Conservation (phyloP, 371 early-diverging fungal species). For the Synchytrium microbalum region DNA sequence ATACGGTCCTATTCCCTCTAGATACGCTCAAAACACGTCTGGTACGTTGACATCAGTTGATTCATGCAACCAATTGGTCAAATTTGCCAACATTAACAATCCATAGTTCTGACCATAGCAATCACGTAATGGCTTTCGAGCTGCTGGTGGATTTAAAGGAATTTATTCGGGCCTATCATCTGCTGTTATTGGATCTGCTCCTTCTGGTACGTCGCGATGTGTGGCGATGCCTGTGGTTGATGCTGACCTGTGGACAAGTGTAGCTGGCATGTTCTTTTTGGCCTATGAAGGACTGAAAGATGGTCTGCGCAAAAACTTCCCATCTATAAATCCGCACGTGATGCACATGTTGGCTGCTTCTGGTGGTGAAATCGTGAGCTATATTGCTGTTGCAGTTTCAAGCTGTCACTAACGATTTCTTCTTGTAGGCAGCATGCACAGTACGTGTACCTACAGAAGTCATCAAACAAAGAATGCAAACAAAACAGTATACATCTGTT, state of each 20-base stretch:
- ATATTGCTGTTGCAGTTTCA: neutral
- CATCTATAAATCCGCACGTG: constrained; percentile 45
- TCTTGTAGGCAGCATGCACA: constrained; percentile 70
- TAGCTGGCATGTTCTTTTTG: constrained; percentile 88
- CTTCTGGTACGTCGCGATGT: constrained; percentile 55
- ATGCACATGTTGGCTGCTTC: constrained; percentile 87
- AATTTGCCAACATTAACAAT: neutral
- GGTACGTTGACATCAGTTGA: constrained; percentile 14
- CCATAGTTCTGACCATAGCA: constrained; percentile 37
- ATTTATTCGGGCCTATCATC: constrained; percentile 85
- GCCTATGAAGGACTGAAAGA: constrained; percentile 79
- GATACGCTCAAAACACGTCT: constrained; percentile 48
- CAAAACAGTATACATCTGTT: constrained; percentile 57
- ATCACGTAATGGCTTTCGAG: constrained; percentile 76
- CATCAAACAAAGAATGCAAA: constrained; percentile 91
- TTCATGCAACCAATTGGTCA: neutral
- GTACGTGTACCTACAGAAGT: constrained; percentile 94
- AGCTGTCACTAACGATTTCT: constrained; percentile 2
- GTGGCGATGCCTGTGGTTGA: neutral
- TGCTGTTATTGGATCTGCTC: constrained; percentile 90
- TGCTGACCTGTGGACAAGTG: neutral
- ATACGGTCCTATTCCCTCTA: constrained; percentile 38
- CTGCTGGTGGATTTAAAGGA: constrained; percentile 85
- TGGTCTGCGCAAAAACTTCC: constrained; percentile 20
- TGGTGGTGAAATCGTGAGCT: constrained; percentile 77